These are phyloP conservation scores for Symbiodinium pilosum DNA, from an alignment of 73 alveolate species.

Conservation along the genomic window DNA sequence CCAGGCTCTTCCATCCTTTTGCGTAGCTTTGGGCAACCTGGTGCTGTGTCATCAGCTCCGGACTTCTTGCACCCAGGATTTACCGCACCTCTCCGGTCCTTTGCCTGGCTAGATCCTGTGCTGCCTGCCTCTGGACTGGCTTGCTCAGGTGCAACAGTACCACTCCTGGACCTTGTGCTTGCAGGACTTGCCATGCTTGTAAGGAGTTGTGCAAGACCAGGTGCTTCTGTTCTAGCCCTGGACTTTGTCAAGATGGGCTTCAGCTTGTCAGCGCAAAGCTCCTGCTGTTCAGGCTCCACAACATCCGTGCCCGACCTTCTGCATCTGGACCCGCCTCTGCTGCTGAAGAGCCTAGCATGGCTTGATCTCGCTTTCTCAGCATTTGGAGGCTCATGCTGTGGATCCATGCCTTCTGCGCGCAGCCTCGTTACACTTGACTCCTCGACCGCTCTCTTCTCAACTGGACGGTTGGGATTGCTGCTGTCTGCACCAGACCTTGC, in stretches of 20 bases:
- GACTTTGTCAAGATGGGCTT: constrained; percentile 26
- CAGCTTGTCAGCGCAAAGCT: background rate
- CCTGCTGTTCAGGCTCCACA: background rate
- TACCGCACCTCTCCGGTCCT: background rate
- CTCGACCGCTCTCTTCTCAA: background rate
- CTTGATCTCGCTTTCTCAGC: background rate
- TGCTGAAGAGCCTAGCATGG: background rate
- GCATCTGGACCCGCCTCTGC: background rate
- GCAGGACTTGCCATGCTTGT: background rate
- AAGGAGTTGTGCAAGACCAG: background rate
- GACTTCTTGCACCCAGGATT: background rate
- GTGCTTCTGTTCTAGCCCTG: background rate
- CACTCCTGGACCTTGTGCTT: background rate
- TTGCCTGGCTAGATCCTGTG: background rate
- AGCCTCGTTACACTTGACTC: background rate
- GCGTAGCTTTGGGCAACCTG: background rate
- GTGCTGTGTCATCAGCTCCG: background rate
- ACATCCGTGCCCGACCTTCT: background rate
- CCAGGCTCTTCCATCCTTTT: background rate
- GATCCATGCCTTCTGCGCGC: background rate
- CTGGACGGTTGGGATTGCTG: background rate
- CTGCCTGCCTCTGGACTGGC: background rate
- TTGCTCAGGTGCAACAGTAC: background rate
- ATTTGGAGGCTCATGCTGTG: background rate
- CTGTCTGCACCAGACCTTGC: background rate